Base-by-base conservation (phyloP, 495 filamentous ascomycete species). In the Xylaria intraflava region DNA sequence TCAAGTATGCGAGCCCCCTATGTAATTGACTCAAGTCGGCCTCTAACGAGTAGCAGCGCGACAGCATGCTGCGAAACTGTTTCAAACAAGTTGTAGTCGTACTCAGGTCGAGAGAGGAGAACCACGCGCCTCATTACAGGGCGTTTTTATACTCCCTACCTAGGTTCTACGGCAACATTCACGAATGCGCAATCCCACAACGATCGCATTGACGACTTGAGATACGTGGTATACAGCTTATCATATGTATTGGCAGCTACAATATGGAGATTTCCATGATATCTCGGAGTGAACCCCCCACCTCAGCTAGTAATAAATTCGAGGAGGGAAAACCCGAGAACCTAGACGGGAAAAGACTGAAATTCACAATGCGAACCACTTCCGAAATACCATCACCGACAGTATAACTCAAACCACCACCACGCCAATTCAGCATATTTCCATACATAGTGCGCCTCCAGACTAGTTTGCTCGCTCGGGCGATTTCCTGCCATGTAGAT, bases 331-430 rank as follows among this genome's bases (percentile, higher is more conserved):
- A 17, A 22, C 22, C 33, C 23, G n/a, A 46, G 23, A 44, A 51
- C 17, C 26, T 40, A 39, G 51, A 53, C 33, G 26, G 35, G n/a
- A 46, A 46, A 40, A 17, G 33, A 45, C 29, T 40, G 50, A 53
- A 45, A 53, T 30, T n/a, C 43, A 39, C 43, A 17, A 53, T 39
- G 42, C 42, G 42, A 41, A 45, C 33, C 16, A 53, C 42, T 46
- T 17, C 19, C 42, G 33, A 53, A 27, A 23, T 38, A 46, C 41
- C 30, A 16, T 46, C 41, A n/a, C 49, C 29, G 20, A 20, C 39
- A 17, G 16, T 41, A 43, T 24, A 52, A 42, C 50, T 29, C 30
- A 45, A 38, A 38, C 17, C 26, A 30, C 14, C 43, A 7, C 31
- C 24, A 31, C 31, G 23, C 22, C 30, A 9, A 35, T 39, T 31